These are phyloP conservation scores for Aureobasidium sp. DNA, from an alignment of 2,329 filamentous ascomycete species.

Conservation along the genomic window DNA sequence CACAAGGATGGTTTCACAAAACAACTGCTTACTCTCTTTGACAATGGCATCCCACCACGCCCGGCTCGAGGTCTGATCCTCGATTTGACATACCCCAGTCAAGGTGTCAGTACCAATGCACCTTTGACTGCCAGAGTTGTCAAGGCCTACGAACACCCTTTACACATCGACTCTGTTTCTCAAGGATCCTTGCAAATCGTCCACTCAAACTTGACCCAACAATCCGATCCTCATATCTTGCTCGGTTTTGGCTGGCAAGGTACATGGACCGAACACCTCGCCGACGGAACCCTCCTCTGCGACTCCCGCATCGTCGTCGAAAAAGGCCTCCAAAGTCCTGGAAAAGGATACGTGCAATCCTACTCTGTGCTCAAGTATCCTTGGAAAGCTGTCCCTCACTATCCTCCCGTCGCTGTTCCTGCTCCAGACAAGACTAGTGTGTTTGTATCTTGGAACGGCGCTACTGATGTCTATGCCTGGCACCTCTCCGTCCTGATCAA, in stretches of 20 bases:
- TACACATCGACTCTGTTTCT: conserved; percentile 16
- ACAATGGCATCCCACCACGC: conserved; percentile 32
- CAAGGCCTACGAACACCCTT: conserved; percentile 21
- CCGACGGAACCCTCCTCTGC: conserved; percentile 42
- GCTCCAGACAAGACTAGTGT: conserved; percentile 21
- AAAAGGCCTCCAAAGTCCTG: conserved; percentile 11
- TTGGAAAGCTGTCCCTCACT: conserved; percentile 35
- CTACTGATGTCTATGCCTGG: conserved; percentile 39
- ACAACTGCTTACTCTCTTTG: conserved; percentile 40
- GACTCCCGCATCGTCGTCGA: conserved; percentile 35
- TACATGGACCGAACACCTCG: conserved; percentile 31
- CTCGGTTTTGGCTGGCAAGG: conserved; percentile 44
- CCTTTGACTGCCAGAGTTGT: conserved; percentile 23
- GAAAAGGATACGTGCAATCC: conserved; percentile 24
- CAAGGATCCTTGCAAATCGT: conserved; percentile 21
- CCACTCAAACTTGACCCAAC: conserved; percentile 27
- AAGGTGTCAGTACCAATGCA: not conserved
- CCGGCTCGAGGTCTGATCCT: conserved; percentile 1
- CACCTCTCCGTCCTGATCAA: conserved; percentile 25
- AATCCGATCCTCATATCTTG: conserved; percentile 35
- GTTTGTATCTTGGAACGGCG: conserved; percentile 46
- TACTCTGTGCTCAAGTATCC: conserved; percentile 43
- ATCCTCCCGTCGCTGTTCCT: conserved; percentile 26
- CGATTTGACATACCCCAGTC: conserved; percentile 5
- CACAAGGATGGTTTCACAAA: conserved; percentile 26